Conservation (phyloP, 2,329 filamentous ascomycete genomes). For the Claviceps fusiformis region DNA sequence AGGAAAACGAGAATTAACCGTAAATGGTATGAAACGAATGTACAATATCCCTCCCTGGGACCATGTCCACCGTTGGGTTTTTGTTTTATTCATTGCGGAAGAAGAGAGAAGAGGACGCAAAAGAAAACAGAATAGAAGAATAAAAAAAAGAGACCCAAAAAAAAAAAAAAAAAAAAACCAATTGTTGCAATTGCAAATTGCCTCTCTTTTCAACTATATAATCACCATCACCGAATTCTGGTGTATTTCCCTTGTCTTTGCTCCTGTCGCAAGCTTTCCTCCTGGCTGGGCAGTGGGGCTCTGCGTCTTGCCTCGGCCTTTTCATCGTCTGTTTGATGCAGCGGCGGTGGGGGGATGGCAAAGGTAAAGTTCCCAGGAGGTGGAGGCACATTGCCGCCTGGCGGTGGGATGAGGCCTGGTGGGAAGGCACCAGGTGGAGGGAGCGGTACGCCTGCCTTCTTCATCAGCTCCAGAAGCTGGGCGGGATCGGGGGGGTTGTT, state of each 20-base stretch:
- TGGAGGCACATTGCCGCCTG: conserved; percentile 19
- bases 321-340: conserved; percentile 21
- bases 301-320: conserved; percentile 31
- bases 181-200: not conserved
- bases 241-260: conserved; percentile 54
- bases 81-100: no score
- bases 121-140: not conserved
- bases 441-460: conserved; percentile 48
- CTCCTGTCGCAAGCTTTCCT: conserved; percentile 67
- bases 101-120: no score
- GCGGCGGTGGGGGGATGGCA: conserved; percentile 24
- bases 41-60: no score
- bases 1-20: no score
- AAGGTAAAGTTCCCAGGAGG: conserved; percentile 20
- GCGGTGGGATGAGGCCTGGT: conserved; percentile 31
- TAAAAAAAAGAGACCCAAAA: not conserved
- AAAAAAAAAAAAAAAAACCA: not conserved
- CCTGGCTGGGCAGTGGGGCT: conserved; percentile 68
- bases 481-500: conserved; percentile 48
- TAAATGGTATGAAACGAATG: no score
- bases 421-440: conserved; percentile 37
- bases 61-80: no score
- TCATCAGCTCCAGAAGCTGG: conserved; percentile 50
- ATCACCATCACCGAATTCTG: conserved; percentile 12
- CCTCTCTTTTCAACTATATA: not conserved